Conservation (phyloP, 2,329 filamentous ascomycete species). For the Daldinia sp. region DNA sequence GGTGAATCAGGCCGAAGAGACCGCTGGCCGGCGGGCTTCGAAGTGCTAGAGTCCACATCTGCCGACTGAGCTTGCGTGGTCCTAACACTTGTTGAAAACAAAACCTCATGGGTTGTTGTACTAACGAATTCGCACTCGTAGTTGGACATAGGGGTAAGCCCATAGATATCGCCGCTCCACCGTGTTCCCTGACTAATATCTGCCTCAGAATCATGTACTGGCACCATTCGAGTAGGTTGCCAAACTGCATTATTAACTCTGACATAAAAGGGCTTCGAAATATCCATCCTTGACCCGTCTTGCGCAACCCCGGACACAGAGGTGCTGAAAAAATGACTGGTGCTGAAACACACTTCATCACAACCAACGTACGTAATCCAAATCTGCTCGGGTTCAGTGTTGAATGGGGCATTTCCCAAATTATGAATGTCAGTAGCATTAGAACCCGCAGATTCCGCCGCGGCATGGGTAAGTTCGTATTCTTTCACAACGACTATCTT, state of each 20-base stretch:
- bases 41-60: conserved; percentile 48
- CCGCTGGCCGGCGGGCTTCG: conserved; percentile 59
- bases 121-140: conserved; percentile 83
- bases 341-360: conserved; percentile 80
- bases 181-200: conserved; percentile 55
- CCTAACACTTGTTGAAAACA: conserved; percentile 77
- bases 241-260: conserved; percentile 80
- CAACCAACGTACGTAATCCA: conserved; percentile 84
- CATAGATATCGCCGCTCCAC: conserved; percentile 77
- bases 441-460: conserved; percentile 75
- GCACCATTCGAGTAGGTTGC: conserved; percentile 77
- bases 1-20: conserved; percentile 78
- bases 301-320: conserved; percentile 50
- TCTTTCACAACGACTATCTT: conserved; percentile 97
- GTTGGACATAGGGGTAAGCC: conserved; percentile 74
- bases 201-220: conserved; percentile 51
- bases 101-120: conserved; percentile 68
- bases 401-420: conserved; percentile 77
- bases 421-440: conserved; percentile 81
- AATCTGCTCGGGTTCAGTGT: conserved; percentile 73
- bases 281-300: conserved; percentile 64
- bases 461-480: conserved; percentile 81
- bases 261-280: conserved; percentile 79
- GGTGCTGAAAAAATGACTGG: conserved; percentile 67
- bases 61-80: conserved; percentile 63